Conservation (phyloP, 805 yeast genomes). For the Metschnikowia henanensis region DNA sequence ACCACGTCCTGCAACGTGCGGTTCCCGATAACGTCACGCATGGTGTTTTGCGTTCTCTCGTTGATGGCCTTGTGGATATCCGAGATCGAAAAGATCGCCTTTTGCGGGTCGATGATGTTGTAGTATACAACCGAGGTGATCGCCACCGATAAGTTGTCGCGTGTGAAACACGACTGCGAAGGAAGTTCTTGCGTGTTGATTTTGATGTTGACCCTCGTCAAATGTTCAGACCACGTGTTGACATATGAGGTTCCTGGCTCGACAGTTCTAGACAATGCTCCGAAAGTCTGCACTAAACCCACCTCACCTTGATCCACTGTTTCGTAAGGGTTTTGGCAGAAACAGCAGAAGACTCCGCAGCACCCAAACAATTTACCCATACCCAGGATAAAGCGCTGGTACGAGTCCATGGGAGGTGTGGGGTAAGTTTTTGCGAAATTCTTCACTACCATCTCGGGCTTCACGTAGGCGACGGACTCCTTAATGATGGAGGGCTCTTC, state of each 20-base stretch:
- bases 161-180: conserved; percentile 67
- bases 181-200: conserved; percentile 64
- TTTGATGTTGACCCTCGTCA: conserved; percentile 52
- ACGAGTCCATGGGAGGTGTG: conserved; percentile 39
- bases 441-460: conserved; percentile 42
- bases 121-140: conserved; percentile 67
- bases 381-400: conserved; percentile 39
- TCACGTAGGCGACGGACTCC: conserved; percentile 17
- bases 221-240: conserved; percentile 61
- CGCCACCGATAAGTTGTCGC: conserved; percentile 63
- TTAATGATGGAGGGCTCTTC: conserved; percentile 11
- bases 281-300: conserved; percentile 66
- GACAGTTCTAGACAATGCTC: conserved; percentile 60
- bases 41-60: conserved; percentile 71
- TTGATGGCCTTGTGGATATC: conserved; percentile 54
- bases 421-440: conserved; percentile 43
- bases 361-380: conserved; percentile 52
- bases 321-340: conserved; percentile 60
- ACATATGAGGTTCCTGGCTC: conserved; percentile 70
- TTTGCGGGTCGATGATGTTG: conserved; percentile 66
- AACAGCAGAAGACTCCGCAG: conserved; percentile 56
- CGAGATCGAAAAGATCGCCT: conserved; percentile 58
- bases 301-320: conserved; percentile 66
- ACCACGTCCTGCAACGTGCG: conserved; percentile 68
- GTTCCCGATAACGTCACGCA: conserved; percentile 70